Base-by-base conservation (phyloP, 2,329 filamentous ascomycete genomes). In the Lanzia echinophila region DNA sequence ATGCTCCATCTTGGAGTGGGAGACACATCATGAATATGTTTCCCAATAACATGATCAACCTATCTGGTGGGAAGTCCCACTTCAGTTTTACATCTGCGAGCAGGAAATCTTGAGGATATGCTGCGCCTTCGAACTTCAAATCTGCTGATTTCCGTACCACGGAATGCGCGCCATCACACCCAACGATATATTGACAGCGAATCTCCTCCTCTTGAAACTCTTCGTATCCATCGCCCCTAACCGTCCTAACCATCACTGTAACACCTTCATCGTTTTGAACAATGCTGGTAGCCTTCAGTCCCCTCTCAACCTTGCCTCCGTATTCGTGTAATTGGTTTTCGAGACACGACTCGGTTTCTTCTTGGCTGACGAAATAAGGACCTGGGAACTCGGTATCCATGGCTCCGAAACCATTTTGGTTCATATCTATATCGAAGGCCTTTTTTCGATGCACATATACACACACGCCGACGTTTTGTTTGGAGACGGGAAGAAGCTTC, bases 121-220 rank as follows among this genome's bases (percentile, higher is more conserved):
- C 65, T 2, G 64, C 70, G 1, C 75, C 75, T 5, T 72, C 66
- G 48, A 72, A 77, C 6, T 63, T 63, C 22, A 76, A 65, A 17
- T 61, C 62, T 20, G 72, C 68, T 0, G 62, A 57, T 50, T 69
- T 70, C 17, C 78, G 73, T 2, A 81, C 71, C 2, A 68, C 70
- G 0, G 75, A 79, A 17, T 73, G 72, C 0, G 76, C 74, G 1
- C 79, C 78, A 39, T 82, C 79, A 6, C 77, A 78, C 1, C 76
- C 78, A 2, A 79, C 70, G 3, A 73, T 71, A 50, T 76, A 82
- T 10, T 65, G 60, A 57, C 69, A 63, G 57, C 65, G 62, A 50
- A 73, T 20, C 59, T 31, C 62, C 32, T 69, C 62, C 32, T 48
- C 34, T 13, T 55, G 61, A 0, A 20, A 60, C 28, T 69, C 62